These are phyloP conservation scores for Conoideocrella luteorostrata DNA, from an alignment of 2,329 filamentous ascomycete species.

Conservation along the genomic window DNA sequence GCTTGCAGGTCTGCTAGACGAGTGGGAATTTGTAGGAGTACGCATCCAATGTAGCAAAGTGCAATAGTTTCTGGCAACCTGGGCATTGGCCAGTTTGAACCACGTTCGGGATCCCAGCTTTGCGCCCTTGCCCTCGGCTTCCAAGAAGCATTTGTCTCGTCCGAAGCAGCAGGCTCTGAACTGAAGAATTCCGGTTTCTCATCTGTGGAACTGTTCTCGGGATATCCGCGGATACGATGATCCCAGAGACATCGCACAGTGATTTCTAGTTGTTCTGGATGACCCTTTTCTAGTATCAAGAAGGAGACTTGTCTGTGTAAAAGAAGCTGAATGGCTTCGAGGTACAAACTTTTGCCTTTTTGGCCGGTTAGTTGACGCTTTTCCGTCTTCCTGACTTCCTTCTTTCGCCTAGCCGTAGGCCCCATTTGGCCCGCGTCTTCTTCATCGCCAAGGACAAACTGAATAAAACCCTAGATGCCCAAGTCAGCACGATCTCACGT, in stretches of 20 bases:
- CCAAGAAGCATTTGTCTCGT: slow-evolving; percentile 18
- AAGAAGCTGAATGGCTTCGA: slow-evolving; percentile 79
- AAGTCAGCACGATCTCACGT: slow-evolving; percentile 1
- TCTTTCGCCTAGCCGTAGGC: slow-evolving; percentile 48
- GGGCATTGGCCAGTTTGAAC: slow-evolving; percentile 51
- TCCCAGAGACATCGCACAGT: slow-evolving; percentile 83
- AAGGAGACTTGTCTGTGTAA: slow-evolving; percentile 75
- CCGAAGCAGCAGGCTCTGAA: slow-evolving; percentile 25
- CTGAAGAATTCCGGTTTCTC: slow-evolving; percentile 31
- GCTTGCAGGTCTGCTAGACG: slow-evolving; percentile 64
- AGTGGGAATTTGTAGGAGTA: slow-evolving; percentile 72
- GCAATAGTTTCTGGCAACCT: slow-evolving; percentile 67
- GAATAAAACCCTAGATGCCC: slow-evolving; percentile 41
- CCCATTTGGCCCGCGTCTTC: slow-evolving; percentile 62
- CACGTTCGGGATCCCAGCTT: slow-evolving; percentile 39
- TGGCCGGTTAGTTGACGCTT: slow-evolving; percentile 55
- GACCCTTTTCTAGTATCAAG: slow-evolving; percentile 59
- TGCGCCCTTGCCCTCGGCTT: slow-evolving; percentile 25
- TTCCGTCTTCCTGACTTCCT: slow-evolving; percentile 47
- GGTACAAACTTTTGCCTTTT: slow-evolving; percentile 68
- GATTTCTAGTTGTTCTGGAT: slow-evolving; percentile 68
- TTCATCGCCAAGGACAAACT: slow-evolving; percentile 57
- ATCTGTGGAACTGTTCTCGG: slow-evolving; percentile 21
- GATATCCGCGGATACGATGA: slow-evolving; percentile 49
- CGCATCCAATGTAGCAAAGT: slow-evolving; percentile 71